Conservation (phyloP, 2,329 filamentous ascomycete species). For the Westerdykella sp. region DNA sequence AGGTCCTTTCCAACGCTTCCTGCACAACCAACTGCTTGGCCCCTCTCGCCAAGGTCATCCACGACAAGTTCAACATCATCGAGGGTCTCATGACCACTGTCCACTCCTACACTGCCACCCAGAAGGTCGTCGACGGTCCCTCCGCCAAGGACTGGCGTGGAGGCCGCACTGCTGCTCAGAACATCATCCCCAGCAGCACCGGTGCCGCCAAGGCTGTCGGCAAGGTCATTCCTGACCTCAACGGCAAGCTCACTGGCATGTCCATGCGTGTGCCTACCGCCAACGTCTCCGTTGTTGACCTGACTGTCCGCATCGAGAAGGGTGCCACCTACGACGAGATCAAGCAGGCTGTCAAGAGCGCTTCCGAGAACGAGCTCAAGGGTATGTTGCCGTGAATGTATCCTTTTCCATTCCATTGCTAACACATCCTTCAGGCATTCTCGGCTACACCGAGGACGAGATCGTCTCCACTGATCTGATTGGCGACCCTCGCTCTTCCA, state of each 20-base stretch:
- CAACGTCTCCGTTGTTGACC: slow-evolving; percentile 98
- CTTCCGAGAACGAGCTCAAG: slow-evolving; percentile 76
- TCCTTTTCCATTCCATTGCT: slow-evolving; percentile 5
- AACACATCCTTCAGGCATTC: slow-evolving; percentile 57
- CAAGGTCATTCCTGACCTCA: slow-evolving; percentile 97
- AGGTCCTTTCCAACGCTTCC: slow-evolving; percentile 97
- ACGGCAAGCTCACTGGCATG: slow-evolving; percentile 99
- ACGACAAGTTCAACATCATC: slow-evolving; percentile 96
- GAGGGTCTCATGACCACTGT: slow-evolving; percentile 99
- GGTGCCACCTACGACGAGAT: slow-evolving; percentile 80
- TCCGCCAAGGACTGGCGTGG: slow-evolving; percentile 99
- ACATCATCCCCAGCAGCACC: slow-evolving; percentile 99
- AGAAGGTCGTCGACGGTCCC: slow-evolving; percentile 98
- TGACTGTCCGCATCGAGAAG: slow-evolving; percentile 94
- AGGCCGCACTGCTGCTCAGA: slow-evolving; percentile 96
- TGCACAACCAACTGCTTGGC: slow-evolving; percentile 99
- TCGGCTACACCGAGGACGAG: slow-evolving; percentile 95
- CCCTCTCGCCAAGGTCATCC: slow-evolving; percentile 96
- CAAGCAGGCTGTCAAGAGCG: slow-evolving; percentile 82
- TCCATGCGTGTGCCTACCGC: slow-evolving; percentile 96
- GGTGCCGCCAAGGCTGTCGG: slow-evolving; percentile 99
- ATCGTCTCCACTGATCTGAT: slow-evolving; percentile 90
- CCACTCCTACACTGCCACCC: slow-evolving; percentile 99
- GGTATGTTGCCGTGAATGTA: slow-evolving; percentile 49
- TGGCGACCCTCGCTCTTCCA: slow-evolving; percentile 89